phyloP scores from a whole-genome alignment of 495 filamentous ascomycete species.

The Parathielavia appendiculata region DNA sequence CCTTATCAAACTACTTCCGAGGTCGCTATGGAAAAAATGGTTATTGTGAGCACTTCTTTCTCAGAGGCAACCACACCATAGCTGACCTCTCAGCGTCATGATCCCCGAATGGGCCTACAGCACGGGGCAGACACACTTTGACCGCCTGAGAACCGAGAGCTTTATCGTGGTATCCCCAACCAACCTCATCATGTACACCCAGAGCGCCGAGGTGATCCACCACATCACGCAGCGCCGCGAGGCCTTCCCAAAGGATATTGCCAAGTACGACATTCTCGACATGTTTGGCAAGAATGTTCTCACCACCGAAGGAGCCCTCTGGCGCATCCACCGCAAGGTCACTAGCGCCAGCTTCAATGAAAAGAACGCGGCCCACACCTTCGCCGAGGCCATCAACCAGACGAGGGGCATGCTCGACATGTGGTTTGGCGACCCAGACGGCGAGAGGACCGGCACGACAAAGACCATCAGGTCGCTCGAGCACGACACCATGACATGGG shows the following conservation, averaged over 20 bases:
- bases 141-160: slow-evolving; percentile 34
- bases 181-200: slow-evolving; percentile 43
- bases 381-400: slow-evolving; percentile 55
- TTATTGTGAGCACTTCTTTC: slow-evolving; percentile 36
- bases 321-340: slow-evolving; percentile 65
- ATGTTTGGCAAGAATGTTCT: slow-evolving; percentile 63
- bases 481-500: slow-evolving; percentile 56
- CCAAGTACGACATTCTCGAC: slow-evolving; percentile 51
- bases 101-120: slow-evolving; percentile 35
- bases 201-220: slow-evolving; percentile 54
- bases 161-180: slow-evolving; percentile 54
- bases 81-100: slow-evolving; percentile 31
- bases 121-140: slow-evolving; percentile 34
- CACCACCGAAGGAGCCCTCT: slow-evolving; percentile 55
- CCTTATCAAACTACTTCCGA: slow-evolving; percentile 44
- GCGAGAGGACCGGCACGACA: slow-evolving; percentile 27
- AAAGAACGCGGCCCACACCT: slow-evolving; percentile 63
- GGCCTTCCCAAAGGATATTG: slow-evolving; percentile 62
- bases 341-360: slow-evolving; percentile 65
- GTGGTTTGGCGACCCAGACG: slow-evolving; percentile 37
- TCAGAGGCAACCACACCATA: not conserved
- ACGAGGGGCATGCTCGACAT: slow-evolving; percentile 49
- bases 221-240: slow-evolving; percentile 56
- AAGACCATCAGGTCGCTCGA: slow-evolving; percentile 48
- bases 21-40: slow-evolving; percentile 41